Percentiles rank a stretch among this genome's conserved stretches.
Conservation (phyloP, 2,329 filamentous ascomycete species). For the Periglandula ipomoeae region DNA sequence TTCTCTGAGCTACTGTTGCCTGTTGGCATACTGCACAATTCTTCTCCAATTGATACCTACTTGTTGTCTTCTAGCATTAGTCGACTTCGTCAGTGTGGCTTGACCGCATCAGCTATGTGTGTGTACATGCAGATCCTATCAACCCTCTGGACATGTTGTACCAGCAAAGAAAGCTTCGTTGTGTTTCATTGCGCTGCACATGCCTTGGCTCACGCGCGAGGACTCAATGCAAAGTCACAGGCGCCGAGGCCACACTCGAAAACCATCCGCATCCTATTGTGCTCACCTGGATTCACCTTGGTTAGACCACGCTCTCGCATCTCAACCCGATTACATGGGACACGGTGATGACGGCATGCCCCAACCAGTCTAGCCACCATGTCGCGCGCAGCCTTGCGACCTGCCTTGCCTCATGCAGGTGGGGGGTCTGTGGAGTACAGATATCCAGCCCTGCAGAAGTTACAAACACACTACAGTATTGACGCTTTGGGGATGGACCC, state of each 20-base stretch:
- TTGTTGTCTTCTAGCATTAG: too few relatives aligned
- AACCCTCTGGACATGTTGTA: too few relatives aligned
- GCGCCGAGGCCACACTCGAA: background rate
- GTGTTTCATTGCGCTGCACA: too few relatives aligned
- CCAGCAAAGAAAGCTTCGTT: too few relatives aligned
- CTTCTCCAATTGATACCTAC: too few relatives aligned
- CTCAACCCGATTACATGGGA: background rate
- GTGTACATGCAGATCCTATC: too few relatives aligned
- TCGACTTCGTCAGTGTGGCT: too few relatives aligned
- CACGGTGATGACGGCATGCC: background rate
- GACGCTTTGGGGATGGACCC: background rate
- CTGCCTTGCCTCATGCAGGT: background rate
- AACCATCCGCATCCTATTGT: background rate
- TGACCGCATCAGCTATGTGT: too few relatives aligned
- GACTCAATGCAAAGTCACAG: too few relatives aligned
- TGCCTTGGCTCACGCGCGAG: too few relatives aligned
- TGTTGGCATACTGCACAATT: too few relatives aligned
- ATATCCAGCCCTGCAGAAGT: background rate
- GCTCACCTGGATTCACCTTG: background rate
- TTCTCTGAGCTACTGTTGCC: too few relatives aligned
- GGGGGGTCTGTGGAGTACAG: background rate
- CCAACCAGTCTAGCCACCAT: background rate
- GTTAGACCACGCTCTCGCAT: background rate
- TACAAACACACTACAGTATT: background rate
- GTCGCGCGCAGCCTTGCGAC: background rate